Evolutionary conservation across 352 stramenopile species (phyloP).

Genomic region (Phytophthora tentaculata): DNA sequence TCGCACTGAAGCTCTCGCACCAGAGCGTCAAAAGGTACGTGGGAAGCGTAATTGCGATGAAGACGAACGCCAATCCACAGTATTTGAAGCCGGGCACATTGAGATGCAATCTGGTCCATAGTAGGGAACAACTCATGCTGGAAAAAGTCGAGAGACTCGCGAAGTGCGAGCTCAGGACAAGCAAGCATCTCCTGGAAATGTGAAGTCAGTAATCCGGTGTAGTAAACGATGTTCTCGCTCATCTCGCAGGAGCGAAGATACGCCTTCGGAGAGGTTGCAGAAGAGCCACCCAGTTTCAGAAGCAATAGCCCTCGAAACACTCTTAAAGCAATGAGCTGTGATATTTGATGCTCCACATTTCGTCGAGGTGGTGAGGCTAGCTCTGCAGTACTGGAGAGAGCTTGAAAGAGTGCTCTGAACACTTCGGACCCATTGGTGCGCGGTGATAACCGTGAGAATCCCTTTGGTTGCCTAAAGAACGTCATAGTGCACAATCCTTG

Average conservation of each 20-base stretch:
- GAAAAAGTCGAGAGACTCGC: constrained; percentile 71
- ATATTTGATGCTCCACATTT: constrained; percentile 43
- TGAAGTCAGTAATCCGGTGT: constrained; percentile 57
- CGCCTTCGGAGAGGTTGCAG: constrained; percentile 31
- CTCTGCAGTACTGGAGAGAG: constrained; percentile 32
- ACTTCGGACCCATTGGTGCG: constrained; percentile 47
- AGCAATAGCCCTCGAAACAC: constrained; percentile 59
- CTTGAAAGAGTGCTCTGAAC: constrained; percentile 61
- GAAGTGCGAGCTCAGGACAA: constrained; percentile 43
- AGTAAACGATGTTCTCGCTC: constrained; percentile 50
- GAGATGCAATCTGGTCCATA: constrained; percentile 54
- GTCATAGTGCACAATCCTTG: constrained; percentile 58
- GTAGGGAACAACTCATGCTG: constrained; percentile 56
- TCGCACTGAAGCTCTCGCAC: constrained; percentile 54
- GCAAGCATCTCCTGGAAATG: constrained; percentile 60
- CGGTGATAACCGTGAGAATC: constrained; percentile 43
- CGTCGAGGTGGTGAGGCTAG: constrained; percentile 5
- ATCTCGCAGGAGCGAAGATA: constrained; percentile 40
- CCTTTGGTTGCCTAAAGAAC: constrained; percentile 44
- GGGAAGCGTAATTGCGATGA: constrained; percentile 32
- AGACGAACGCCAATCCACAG: constrained; percentile 64
- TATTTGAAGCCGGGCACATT: constrained; percentile 60
- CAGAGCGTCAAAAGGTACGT: constrained; percentile 45
- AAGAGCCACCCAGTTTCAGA: constrained; percentile 43
- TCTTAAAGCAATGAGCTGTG: constrained; percentile 70